Evolutionary conservation across 139 green algal genomes (phyloP).

Genomic region (Micractinium conductrix): DNA sequence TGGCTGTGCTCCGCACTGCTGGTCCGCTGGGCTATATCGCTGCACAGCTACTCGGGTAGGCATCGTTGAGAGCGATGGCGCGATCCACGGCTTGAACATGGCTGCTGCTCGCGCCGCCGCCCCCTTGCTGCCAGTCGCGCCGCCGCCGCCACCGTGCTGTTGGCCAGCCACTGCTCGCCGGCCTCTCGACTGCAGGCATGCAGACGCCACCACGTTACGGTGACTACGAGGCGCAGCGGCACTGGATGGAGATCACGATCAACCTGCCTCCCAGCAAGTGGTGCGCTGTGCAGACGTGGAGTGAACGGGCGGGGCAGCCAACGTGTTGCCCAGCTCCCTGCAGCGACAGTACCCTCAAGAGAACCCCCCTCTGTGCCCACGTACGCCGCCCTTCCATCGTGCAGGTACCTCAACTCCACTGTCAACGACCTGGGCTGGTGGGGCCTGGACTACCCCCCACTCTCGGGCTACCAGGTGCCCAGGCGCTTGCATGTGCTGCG

Average conservation of each 20-base stretch:
- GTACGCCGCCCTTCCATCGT: background rate
- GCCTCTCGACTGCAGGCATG: slow-evolving; percentile 61
- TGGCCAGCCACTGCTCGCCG: background rate
- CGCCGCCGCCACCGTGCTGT: background rate
- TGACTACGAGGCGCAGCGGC: slow-evolving; percentile 98
- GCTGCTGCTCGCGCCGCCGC: background rate
- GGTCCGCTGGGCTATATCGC: slow-evolving; percentile 66
- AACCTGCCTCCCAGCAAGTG: slow-evolving; percentile 81
- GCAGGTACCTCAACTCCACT: slow-evolving; percentile 54
- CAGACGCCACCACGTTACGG: slow-evolving; percentile 84
- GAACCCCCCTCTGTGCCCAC: background rate
- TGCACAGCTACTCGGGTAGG: slow-evolving; percentile 85
- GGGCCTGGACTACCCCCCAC: slow-evolving; percentile 97
- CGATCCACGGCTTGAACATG: background rate
- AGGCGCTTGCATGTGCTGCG: background rate
- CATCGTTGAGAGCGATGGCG: background rate
- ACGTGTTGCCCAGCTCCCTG: no score
- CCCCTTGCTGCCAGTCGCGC: no score
- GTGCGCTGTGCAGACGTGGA: slow-evolving; percentile 53
- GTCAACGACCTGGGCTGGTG: slow-evolving; percentile 86
- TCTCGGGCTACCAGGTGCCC: slow-evolving; percentile 92
- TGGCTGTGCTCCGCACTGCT: slow-evolving; percentile 61
- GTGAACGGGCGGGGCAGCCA: background rate
- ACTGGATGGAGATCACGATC: slow-evolving; percentile 99
- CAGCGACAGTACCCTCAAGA: background rate